Evolutionary conservation across 1,284 basidiomycete genomes (phyloP).

Genomic region (Irpex sp.): DNA sequence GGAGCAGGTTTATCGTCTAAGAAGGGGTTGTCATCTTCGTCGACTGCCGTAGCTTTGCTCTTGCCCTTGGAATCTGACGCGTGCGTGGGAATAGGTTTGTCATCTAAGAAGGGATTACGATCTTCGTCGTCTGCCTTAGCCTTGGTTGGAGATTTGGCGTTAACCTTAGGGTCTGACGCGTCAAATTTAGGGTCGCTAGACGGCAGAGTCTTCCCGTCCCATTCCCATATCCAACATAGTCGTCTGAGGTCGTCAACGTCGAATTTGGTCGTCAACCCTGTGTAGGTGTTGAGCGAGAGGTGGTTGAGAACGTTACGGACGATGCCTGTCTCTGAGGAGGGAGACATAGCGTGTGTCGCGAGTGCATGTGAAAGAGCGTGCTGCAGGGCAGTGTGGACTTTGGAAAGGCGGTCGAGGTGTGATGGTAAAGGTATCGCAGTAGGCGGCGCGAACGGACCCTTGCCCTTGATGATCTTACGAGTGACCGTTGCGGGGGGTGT

Average conservation of each 20-base stretch:
- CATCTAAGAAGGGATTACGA: constrained; percentile 66
- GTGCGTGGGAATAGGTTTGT: constrained; percentile 23
- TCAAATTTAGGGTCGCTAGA: constrained; percentile 16
- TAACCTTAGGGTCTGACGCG: constrained; percentile 1
- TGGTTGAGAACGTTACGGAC: constrained; percentile 76
- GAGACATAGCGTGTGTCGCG: constrained; percentile 73
- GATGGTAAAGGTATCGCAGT: constrained; percentile 40
- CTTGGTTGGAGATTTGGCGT: neutral
- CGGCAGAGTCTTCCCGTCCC: constrained; percentile 51
- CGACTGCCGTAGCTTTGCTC: neutral
- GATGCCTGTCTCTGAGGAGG: constrained; percentile 65
- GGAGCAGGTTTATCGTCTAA: constrained; percentile 34
- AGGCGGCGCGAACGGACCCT: constrained; percentile 13
- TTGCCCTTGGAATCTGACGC: constrained; percentile 21
- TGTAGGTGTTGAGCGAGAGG: constrained; percentile 58
- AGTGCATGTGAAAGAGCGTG: constrained; percentile 77
- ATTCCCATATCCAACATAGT: constrained; percentile 86
- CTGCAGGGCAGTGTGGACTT: constrained; percentile 62
- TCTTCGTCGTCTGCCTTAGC: constrained; percentile 36
- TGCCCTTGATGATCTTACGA: constrained; percentile 19
- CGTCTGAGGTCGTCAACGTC: constrained; percentile 60
- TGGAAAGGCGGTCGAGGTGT: constrained; percentile 54
- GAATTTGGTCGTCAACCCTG: constrained; percentile 58
- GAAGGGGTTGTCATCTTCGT: constrained; percentile 71
- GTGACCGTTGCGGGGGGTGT: constrained; percentile 47